phyloP scores from a whole-genome alignment of 768 basidiomycete species.

The Suillus alpinus region DNA sequence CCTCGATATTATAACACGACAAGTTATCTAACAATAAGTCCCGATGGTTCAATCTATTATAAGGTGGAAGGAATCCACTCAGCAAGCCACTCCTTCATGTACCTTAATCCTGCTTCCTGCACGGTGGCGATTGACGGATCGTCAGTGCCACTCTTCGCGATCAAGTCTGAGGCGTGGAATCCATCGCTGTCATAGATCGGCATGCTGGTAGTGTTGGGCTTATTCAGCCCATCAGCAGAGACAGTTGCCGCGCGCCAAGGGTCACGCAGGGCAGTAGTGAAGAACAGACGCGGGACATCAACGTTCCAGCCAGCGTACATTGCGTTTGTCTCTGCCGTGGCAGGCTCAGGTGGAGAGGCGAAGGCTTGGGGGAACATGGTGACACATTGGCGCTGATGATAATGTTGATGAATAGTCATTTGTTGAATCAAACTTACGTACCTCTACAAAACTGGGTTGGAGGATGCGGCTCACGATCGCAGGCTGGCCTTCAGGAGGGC shows the following conservation, averaged over 20 bases:
- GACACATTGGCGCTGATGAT: constrained; percentile 59
- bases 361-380: constrained; percentile 64
- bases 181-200: constrained; percentile 59
- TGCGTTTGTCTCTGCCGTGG: constrained; percentile 41
- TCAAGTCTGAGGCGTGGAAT: constrained; percentile 67
- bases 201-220: constrained; percentile 49
- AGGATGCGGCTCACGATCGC: constrained; percentile 33
- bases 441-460: constrained; percentile 28
- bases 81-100: constrained; percentile 57
- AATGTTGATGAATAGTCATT: background rate
- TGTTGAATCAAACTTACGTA: constrained; percentile 1
- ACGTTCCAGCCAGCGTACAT: constrained; percentile 68
- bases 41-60: background rate
- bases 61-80: constrained; percentile 26
- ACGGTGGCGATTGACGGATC: constrained; percentile 54
- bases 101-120: constrained; percentile 48
- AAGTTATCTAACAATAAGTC: background rate
- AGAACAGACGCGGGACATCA: constrained; percentile 55
- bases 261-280: constrained; percentile 63
- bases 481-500: constrained; percentile 36
- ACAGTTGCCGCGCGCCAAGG: constrained; percentile 72
- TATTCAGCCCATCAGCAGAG: constrained; percentile 49
- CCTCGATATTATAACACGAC: background rate
- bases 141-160: constrained; percentile 33
- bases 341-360: constrained; percentile 42